Percentiles rank a stretch among this genome's conserved stretches.
phyloP scores from a whole-genome alignment of 192 early-diverging fungal species.

The Globomyces pollinis-pini region DNA sequence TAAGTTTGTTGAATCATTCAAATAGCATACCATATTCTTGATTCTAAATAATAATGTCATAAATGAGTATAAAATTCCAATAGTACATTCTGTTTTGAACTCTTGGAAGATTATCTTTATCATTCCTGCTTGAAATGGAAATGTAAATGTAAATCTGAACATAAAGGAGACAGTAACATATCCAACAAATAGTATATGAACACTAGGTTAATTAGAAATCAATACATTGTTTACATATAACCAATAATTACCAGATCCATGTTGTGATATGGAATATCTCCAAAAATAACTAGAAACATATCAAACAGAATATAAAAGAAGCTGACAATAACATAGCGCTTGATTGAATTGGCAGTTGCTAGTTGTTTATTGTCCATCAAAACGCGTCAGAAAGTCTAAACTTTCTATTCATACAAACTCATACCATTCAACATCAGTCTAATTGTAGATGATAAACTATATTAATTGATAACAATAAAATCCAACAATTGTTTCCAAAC shows the following conservation, averaged over 20 bases:
- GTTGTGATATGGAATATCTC: not conserved
- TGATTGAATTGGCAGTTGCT: not conserved
- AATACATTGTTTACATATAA: not conserved
- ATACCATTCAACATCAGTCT: too few species aligned
- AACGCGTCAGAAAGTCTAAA: not conserved
- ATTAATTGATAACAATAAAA: too few species aligned
- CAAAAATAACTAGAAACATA: not conserved
- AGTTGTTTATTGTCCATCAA: not conserved
- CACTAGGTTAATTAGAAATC: not conserved
- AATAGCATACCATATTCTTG: not conserved
- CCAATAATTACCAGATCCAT: not conserved
- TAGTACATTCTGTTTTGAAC: not conserved
- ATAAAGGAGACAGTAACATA: not conserved
- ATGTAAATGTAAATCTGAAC: slow-evolving; percentile 2
- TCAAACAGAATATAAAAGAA: not conserved
- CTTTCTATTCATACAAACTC: too few species aligned
- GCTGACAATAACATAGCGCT: not conserved
- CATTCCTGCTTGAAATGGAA: slow-evolving; percentile 1
- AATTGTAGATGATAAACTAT: too few species aligned
- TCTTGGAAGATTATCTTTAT: not conserved
- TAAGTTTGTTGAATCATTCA: too few species aligned
- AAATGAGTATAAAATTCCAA: not conserved
- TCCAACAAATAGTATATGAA: not conserved
- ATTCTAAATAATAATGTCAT: not conserved
- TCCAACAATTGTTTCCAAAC: too few species aligned